phyloP scores from a whole-genome alignment of 75 land plant species.

The Cryptomeria japonica region DNA sequence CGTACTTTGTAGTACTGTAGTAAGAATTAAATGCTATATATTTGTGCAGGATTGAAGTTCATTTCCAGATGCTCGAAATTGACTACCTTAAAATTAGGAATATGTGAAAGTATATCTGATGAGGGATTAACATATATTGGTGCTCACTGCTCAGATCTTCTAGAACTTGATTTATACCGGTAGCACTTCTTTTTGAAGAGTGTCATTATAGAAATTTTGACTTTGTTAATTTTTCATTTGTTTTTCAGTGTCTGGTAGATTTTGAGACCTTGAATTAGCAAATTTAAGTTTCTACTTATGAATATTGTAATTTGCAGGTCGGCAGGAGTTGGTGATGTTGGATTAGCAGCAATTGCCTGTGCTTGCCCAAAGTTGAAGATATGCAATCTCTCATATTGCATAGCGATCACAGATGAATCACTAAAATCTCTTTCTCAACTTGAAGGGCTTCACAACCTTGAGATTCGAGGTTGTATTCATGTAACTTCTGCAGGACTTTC shows the following conservation, averaged over 20 bases:
- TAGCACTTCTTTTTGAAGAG: conserved; percentile 8
- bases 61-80: conserved; percentile 68
- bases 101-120: conserved; percentile 67
- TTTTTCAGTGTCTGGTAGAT: not conserved
- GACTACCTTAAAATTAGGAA: conserved; percentile 66
- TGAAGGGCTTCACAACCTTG: conserved; percentile 61
- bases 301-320: conserved; percentile 40
- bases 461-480: conserved; percentile 50
- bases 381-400: conserved; percentile 77
- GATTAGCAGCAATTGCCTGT: conserved; percentile 51
- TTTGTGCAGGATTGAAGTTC: conserved; percentile 66
- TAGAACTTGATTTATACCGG: conserved; percentile 93
- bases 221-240: not conserved
- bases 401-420: conserved; percentile 59
- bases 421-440: conserved; percentile 45
- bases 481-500: conserved; percentile 60
- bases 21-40: conserved; percentile 9
- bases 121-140: conserved; percentile 65
- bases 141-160: conserved; percentile 48
- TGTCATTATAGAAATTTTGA: not conserved
- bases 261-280: not conserved
- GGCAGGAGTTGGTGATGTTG: conserved; percentile 60
- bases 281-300: not conserved
- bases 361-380: conserved; percentile 72
- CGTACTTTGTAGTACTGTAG: not conserved